These are phyloP conservation scores for Coemansia sp. DNA, from an alignment of 192 early-diverging fungal genomes.

Conservation along the genomic window DNA sequence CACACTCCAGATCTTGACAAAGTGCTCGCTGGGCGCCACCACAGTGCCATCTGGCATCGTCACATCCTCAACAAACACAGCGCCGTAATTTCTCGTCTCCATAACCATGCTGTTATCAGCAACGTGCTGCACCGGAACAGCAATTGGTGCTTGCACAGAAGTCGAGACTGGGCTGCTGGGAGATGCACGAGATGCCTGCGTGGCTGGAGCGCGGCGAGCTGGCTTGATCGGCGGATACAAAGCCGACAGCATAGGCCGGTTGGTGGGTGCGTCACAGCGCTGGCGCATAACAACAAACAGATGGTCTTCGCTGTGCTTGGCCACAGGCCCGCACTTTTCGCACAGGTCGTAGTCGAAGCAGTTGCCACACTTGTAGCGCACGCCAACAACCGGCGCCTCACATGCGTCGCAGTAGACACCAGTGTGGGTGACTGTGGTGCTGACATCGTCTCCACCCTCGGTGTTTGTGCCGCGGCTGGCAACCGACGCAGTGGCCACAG, in stretches of 20 bases:
- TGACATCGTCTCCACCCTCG: background rate
- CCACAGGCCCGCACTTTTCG: slow-evolving; percentile 78
- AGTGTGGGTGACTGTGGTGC: slow-evolving; percentile 10
- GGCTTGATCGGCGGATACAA: slow-evolving; percentile 15
- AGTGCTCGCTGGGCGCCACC: slow-evolving; percentile 56
- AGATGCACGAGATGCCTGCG: background rate
- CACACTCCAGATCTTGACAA: slow-evolving; percentile 74
- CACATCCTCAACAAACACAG: slow-evolving; percentile 66
- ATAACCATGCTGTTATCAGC: slow-evolving; percentile 1
- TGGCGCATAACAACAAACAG: slow-evolving; percentile 85
- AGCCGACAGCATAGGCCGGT: slow-evolving; percentile 21
- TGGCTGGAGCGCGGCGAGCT: background rate
- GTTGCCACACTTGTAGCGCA: slow-evolving; percentile 92
- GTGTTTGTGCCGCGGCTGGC: slow-evolving; percentile 17
- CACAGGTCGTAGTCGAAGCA: slow-evolving; percentile 95
- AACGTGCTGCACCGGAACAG: background rate
- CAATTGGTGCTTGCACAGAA: background rate
- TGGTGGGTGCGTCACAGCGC: slow-evolving; percentile 8
- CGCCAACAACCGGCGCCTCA: slow-evolving; percentile 75
- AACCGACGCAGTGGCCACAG: slow-evolving; percentile 1
- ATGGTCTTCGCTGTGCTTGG: slow-evolving; percentile 72
- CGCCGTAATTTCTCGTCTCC: slow-evolving; percentile 33
- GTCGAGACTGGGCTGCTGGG: background rate
- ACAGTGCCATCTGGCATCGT: slow-evolving; percentile 65
- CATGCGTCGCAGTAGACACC: slow-evolving; percentile 44